Evolutionary conservation across 176 grass and related monocot genomes (phyloP).

Genomic region (Juncus inflexus): DNA sequence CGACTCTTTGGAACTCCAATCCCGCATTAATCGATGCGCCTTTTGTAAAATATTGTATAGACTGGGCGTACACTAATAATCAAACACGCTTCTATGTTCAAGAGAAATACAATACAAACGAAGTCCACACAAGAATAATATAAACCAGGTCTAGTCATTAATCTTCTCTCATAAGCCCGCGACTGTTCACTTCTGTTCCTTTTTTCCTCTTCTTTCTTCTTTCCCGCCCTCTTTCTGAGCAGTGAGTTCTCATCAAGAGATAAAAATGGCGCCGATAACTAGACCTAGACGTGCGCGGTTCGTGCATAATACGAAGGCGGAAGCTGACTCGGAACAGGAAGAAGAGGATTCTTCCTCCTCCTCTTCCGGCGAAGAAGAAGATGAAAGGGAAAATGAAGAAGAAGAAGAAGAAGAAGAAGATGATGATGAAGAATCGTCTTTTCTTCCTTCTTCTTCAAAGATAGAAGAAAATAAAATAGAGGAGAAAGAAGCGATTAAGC

Average conservation of each 20-base stretch:
- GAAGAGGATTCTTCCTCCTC: constrained; percentile 34
- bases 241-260: constrained; percentile 15
- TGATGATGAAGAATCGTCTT: constrained; percentile 7
- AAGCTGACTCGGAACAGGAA: constrained; percentile 34
- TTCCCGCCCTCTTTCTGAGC: constrained; percentile 25
- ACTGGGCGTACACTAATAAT: too few relatives aligned
- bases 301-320: constrained; percentile 5
- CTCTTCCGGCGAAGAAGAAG: constrained; percentile 42
- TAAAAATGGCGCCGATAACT: constrained; percentile 8
- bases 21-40: too few relatives aligned
- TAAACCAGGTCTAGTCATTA: too few relatives aligned
- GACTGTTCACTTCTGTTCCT: neutral
- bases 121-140: too few relatives aligned
- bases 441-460: constrained; percentile 3
- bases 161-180: neutral
- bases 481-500: constrained; percentile 15
- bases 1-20: too few relatives aligned
- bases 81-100: too few relatives aligned
- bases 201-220: constrained; percentile 1
- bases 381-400: constrained; percentile 30
- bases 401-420: constrained; percentile 27
- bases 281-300: constrained; percentile 15
- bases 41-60: too few relatives aligned
- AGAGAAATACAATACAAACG: too few relatives aligned
- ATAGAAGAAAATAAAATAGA: neutral